phyloP scores from a whole-genome alignment of 441 rosid genomes.

The Metrosideros polymorpha region DNA sequence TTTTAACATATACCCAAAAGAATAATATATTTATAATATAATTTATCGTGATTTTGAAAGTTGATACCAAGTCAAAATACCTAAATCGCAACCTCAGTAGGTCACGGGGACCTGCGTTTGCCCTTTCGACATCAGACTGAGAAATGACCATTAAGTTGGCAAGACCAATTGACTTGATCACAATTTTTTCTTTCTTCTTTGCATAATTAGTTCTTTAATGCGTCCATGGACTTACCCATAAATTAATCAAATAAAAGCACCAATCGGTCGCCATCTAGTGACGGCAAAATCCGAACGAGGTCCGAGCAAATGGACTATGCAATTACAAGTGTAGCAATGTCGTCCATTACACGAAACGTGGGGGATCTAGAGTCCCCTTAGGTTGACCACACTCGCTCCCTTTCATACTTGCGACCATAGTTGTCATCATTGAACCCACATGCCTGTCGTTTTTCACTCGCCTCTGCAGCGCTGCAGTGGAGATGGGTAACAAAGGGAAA shows the following conservation, averaged over 20 bases:
- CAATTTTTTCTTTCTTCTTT: neutral
- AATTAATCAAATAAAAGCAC: neutral
- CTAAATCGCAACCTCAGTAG: too few relatives aligned
- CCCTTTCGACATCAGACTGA: neutral
- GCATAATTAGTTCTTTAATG: neutral
- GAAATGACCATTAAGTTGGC: neutral
- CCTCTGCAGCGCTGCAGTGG: neutral
- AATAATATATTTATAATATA: neutral
- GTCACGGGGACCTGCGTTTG: neutral
- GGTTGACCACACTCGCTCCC: neutral
- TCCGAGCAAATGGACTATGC: neutral
- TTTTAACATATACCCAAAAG: neutral
- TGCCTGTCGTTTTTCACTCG: neutral
- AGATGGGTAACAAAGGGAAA: neutral
- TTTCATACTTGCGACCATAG: neutral
- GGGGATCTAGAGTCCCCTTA: neutral
- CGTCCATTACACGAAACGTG: neutral
- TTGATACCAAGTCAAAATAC: neutral
- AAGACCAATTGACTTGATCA: neutral
- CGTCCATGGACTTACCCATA: neutral
- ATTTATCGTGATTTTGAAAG: neutral
- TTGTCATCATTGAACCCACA: neutral
- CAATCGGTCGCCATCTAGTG: neutral
- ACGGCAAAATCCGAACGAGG: neutral
- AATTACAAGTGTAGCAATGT: neutral